Base-by-base conservation (phyloP, 257 asterid species). In the Fraxinus americana region DNA sequence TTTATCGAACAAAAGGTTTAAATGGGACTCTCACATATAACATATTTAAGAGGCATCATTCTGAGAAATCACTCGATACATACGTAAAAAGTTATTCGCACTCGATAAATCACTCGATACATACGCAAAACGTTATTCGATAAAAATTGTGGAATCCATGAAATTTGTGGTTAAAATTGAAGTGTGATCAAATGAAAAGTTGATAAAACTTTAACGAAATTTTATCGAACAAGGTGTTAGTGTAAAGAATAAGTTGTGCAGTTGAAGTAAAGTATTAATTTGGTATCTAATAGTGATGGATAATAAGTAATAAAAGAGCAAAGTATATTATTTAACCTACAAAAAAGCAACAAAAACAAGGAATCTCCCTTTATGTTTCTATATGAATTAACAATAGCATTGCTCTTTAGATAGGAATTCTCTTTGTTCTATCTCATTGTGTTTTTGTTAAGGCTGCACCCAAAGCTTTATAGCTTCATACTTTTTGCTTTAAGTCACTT, bases 281-380 rank as follows among this genome's bases (percentile, higher is more conserved):
- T 13, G 73, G 77, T 19, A 72, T 72, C 16, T 66, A 63, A 70
- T 35, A 1, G 16, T 9, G 63, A n/a, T 30, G 80, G 48, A 81
- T 68, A 79, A 81, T 68, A 79, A 83, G 80, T 79, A 59, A 59
- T 77, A 17, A 74, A 79, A 30, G 79, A 77, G 83, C 82, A 78
- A 88, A 82, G 87, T 78, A 84, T 82, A 83, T 83, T 79, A 75
- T 77, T 85, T 77, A 71, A 85, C 83, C 70, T 32, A 70, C 13
- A 74, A n/a, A 74, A 82, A 86, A 77, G 81, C 78, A 73, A 73
- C 78, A 79, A 68, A 10, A 73, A 71, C 41, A 79, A 61, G 77
- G 86, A 83, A 74, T 82, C 83, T 74, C 41, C 63, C 80, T 87
- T 85, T 75, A 67, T 30, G 71, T 72, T 80, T 45, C 75, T n/a